Percentiles rank a stretch among this genome's conserved stretches.
phyloP scores from a whole-genome alignment of 164 flowering plant genomes.

The Stephania japonica region DNA sequence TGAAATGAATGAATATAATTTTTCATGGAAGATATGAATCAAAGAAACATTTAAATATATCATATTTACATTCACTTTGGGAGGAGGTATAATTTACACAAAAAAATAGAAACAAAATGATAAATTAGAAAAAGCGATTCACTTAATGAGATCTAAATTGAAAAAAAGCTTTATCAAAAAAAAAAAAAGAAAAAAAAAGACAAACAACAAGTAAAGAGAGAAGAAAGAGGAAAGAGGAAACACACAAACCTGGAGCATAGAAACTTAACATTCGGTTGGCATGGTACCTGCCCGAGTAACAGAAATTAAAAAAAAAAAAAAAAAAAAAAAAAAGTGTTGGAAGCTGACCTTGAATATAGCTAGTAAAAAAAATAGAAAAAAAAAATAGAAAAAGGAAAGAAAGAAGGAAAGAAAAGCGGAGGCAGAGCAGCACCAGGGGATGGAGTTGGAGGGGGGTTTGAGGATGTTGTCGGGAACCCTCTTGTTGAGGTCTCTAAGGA shows the following conservation, averaged over 20 bases:
- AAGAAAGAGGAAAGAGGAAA: not conserved
- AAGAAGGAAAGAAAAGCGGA: not conserved
- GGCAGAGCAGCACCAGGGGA: conserved; percentile 54
- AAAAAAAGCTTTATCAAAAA: not conserved
- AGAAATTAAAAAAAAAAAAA: not conserved
- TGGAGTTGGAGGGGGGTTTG: conserved; percentile 34
- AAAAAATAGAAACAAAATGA: not conserved
- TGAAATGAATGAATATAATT: too few species aligned
- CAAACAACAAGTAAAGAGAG: not conserved
- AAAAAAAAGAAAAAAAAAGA: too few species aligned
- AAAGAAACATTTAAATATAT: too few species aligned
- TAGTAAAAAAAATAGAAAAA: not conserved
- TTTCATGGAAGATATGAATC: too few species aligned
- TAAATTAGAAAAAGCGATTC: not conserved
- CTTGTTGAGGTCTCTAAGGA: conserved; percentile 89
- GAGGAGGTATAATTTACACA: not conserved
- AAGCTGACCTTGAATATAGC: not conserved
- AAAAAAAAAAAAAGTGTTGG: not conserved
- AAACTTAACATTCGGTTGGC: conserved; percentile 97
- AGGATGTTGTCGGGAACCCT: conserved; percentile 72
- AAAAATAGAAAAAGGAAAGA: not conserved
- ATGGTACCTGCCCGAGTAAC: conserved; percentile 57
- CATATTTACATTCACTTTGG: too few species aligned
- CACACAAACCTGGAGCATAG: conserved; percentile 67
- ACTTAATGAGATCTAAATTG: not conserved